phyloP scores from a whole-genome alignment of 2,329 filamentous ascomycete genomes.

The Lomentospora prolificans region DNA sequence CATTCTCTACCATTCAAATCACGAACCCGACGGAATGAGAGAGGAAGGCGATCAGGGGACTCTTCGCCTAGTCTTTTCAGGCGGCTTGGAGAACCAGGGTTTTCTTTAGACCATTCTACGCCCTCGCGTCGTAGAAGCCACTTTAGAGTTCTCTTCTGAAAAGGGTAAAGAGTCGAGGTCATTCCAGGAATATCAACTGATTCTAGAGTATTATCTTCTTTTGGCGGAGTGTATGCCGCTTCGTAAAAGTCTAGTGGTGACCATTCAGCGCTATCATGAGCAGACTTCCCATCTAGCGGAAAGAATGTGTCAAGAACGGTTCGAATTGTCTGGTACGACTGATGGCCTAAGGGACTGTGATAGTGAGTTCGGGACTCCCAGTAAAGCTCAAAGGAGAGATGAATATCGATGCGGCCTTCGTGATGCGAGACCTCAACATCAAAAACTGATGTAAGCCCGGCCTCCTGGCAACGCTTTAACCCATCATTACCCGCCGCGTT shows the following conservation, averaged over 20 bases:
- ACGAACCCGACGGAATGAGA: constrained; percentile 20
- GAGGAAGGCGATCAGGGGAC: constrained; percentile 9
- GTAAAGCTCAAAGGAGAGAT: constrained; percentile 25
- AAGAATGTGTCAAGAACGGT: constrained; percentile 27
- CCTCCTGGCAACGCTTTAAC: background rate
- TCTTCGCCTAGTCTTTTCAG: constrained; percentile 12
- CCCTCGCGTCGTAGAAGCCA: constrained; percentile 64
- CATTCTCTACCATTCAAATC: constrained; percentile 28
- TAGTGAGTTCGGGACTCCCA: constrained; percentile 32
- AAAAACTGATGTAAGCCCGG: background rate
- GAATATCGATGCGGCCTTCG: constrained; percentile 18
- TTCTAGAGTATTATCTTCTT: constrained; percentile 25
- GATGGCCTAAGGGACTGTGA: constrained; percentile 19
- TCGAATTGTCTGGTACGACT: constrained; percentile 17
- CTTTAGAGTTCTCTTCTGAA: constrained; percentile 59
- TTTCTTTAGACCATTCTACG: constrained; percentile 31
- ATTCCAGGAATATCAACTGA: constrained; percentile 33
- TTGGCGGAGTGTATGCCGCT: constrained; percentile 51
- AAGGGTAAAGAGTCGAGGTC: constrained; percentile 53
- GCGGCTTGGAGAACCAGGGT: constrained; percentile 11
- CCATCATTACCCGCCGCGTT: background rate
- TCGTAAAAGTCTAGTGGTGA: constrained; percentile 57
- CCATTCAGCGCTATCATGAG: constrained; percentile 18
- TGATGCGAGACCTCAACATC: constrained; percentile 5
- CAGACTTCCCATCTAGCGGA: constrained; percentile 16